Conservation (phyloP, 1,284 basidiomycete species). For the Paramarasmius palmivorus region DNA sequence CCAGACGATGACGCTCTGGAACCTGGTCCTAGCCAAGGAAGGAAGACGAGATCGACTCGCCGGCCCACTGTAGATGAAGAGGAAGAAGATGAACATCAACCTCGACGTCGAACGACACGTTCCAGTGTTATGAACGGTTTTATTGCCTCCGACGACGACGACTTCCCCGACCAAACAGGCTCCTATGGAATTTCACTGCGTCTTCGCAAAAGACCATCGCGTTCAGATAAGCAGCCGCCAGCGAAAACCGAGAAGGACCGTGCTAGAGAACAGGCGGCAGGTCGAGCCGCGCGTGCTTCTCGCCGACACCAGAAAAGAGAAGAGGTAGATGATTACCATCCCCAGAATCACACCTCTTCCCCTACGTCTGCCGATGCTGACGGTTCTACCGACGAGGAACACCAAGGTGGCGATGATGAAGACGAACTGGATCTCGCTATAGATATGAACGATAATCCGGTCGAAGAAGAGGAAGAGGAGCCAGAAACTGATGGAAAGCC, state of each 20-base stretch:
- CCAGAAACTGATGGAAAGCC: conserved; percentile 52
- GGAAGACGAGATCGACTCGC: conserved; percentile 16
- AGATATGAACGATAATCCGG: conserved; percentile 36
- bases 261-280: conserved; percentile 14
- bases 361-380: conserved; percentile 57
- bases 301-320: conserved; percentile 33
- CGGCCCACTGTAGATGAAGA: conserved; percentile 34
- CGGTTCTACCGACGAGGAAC: conserved; percentile 54
- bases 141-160: conserved; percentile 13
- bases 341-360: conserved; percentile 39
- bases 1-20: conserved; percentile 29
- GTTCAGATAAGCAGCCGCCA: conserved; percentile 2
- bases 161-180: neutral
- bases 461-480: conserved; percentile 46
- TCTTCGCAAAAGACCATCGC: neutral
- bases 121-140: conserved; percentile 17
- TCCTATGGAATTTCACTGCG: conserved; percentile 3
- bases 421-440: conserved; percentile 42
- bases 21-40: conserved; percentile 12
- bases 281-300: conserved; percentile 24
- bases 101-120: conserved; percentile 22
- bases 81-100: conserved; percentile 32
- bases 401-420: conserved; percentile 35
- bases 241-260: neutral
- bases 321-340: conserved; percentile 55